Base-by-base conservation (phyloP, 208 protist genomes). In the Acanthamoeba polyphaga region DNA sequence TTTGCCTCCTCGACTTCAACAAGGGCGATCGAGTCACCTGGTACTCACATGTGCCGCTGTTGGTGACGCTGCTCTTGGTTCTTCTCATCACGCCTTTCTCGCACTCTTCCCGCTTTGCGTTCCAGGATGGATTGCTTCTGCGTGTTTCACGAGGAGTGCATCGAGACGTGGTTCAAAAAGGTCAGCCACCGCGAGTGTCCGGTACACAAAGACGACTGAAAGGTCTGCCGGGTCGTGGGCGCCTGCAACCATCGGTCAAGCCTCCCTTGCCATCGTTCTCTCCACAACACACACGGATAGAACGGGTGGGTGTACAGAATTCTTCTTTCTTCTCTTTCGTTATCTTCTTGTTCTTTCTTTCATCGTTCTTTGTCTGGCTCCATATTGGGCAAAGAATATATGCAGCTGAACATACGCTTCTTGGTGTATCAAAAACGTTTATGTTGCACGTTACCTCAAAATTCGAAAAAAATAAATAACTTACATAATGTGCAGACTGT, bases 121-220 rank as follows among this genome's bases (percentile, higher is more conserved):
- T 1, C 62, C 55, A 92, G 87, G 87, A 92, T 92, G 87, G 87
- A 92, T 19, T 92, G 87, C 62, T 92, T 92, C 38, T 92, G 87
- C 38, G 87, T 92, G 87, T 92, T 92, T 53, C 87, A 92, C 27
- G 62, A 76, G 38, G 43, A 38, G 7, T 92, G 87, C 46, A 92
- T 92, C 34, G 87, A 92, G 58, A 46, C 34, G 46, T 92, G 87
- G 87, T 92, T 70, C 62, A 92, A 70, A 19, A 92, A 92, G 64
- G 38, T 32, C 55, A 58, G 49, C 34, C 19, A 92, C 10, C 87
- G 87, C 19, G 62, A 62, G 19, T 92, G 87, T 58, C 87, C 87
- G 13, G 87, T 92, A 46, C 87, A 92, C 64, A 92, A 76, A 32
- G 64, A 76, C 34, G 62, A 92, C 27, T 43, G 53, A 66, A 66